These are phyloP conservation scores for Tagetes patula DNA, from an alignment of 129 eudicot genomes.

Conservation along the genomic window DNA sequence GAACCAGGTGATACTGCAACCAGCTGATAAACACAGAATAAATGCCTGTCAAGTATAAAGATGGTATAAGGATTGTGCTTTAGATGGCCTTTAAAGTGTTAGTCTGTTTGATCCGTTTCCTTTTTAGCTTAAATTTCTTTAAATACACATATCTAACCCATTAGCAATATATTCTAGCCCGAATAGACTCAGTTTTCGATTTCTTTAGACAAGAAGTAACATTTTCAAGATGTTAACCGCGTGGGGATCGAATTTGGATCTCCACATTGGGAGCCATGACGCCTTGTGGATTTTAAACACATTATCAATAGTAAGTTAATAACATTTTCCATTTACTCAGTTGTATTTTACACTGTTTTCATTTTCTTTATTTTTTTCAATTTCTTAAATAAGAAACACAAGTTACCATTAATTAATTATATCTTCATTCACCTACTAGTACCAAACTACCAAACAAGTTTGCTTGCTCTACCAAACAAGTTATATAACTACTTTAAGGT, in stretches of 20 bases:
- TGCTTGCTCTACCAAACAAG: conserved; percentile 31
- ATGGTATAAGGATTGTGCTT: background rate
- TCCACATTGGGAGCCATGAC: too few relatives aligned
- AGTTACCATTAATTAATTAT: background rate
- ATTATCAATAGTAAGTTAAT: too few relatives aligned
- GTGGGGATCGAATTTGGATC: too few relatives aligned
- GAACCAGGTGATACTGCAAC: conserved; percentile 79
- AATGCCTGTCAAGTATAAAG: conserved; percentile 44
- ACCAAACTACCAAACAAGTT: conserved; percentile 39
- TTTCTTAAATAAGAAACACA: background rate
- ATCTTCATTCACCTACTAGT: conserved; percentile 24
- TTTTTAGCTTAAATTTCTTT: background rate
- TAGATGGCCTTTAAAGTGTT: background rate
- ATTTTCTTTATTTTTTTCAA: background rate
- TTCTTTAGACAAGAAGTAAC: too few relatives aligned
- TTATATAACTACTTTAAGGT: conserved; percentile 1
- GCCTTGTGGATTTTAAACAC: too few relatives aligned
- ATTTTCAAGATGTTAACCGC: too few relatives aligned
- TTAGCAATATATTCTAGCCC: background rate
- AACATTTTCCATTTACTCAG: background rate
- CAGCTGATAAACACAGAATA: conserved; percentile 54
- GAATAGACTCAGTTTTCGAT: background rate
- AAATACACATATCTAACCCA: too few relatives aligned
- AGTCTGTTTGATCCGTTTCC: background rate
- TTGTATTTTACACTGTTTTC: background rate